Percentiles rank a stretch among this genome's conserved stretches.
Evolutionary conservation across 495 filamentous ascomycete species (phyloP).

Genomic region (Daldinia caldariorum): DNA sequence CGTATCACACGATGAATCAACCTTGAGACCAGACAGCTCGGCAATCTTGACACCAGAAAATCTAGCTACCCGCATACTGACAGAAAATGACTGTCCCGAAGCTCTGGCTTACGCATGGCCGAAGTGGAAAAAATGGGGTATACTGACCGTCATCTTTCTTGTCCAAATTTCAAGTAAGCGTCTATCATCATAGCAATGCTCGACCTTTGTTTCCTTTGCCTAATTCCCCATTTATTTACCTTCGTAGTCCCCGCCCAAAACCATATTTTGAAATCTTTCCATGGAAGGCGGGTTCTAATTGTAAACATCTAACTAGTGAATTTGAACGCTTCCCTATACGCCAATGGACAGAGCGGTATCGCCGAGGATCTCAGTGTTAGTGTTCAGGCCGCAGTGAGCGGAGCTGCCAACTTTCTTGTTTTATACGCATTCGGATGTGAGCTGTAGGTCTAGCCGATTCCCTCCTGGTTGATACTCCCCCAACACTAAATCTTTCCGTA

Average conservation of each 20-base stretch:
- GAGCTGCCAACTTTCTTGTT: slow-evolving; percentile 77
- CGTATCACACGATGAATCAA: slow-evolving; percentile 24
- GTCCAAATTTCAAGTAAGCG: slow-evolving; percentile 73
- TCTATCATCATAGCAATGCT: slow-evolving; percentile 62
- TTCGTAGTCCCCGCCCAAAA: not conserved
- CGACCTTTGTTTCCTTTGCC: not conserved
- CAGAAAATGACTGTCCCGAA: slow-evolving; percentile 68
- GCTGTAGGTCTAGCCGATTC: slow-evolving; percentile 50
- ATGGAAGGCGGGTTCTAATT: slow-evolving; percentile 16
- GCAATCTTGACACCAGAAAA: slow-evolving; percentile 1
- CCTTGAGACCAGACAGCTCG: slow-evolving; percentile 1
- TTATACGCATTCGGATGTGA: slow-evolving; percentile 83
- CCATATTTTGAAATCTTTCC: not conserved
- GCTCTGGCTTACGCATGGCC: slow-evolving; percentile 71
- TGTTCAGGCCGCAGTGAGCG: slow-evolving; percentile 69
- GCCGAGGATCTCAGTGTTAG: slow-evolving; percentile 70
- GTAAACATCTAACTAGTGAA: slow-evolving; percentile 63
- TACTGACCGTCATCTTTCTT: slow-evolving; percentile 74
- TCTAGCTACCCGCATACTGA: slow-evolving; percentile 52
- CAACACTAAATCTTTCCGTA: slow-evolving; percentile 2
- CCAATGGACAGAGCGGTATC: slow-evolving; percentile 70
- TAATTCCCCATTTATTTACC: not conserved
- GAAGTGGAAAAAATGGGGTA: slow-evolving; percentile 74
- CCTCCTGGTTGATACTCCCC: not conserved
- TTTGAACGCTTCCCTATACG: slow-evolving; percentile 78